Evolutionary conservation across 768 basidiomycete genomes (phyloP), one percentile per base, ranked within the genome.

Genomic region (Hericium alpestre): DNA sequence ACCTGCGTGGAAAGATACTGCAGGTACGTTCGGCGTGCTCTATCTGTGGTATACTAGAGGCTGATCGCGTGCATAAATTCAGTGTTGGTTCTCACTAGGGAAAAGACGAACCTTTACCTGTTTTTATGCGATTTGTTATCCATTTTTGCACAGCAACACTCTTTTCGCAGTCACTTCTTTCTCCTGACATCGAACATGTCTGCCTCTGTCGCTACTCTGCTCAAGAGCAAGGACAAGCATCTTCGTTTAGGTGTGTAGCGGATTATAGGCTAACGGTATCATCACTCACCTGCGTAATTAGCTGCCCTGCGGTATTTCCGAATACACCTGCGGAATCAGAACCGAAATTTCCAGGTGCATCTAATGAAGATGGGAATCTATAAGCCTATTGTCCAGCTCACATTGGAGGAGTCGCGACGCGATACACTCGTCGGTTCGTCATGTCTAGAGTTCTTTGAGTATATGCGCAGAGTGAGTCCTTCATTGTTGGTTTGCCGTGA

Each of bases 361-460:
- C 74, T 97, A 56, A 81, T 86, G 68, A 94, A 95, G 73, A 77
- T 88, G 61, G 91, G 94, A 65, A 74, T 93, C 25, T 73, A 97
- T 61, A 79, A 82, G 61, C 88, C 93, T 2, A 82, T 97, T 55
- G 73, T 97, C 56, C 86, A 91, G 59, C 73, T 96, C 58, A 86
- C 91, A n/a, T 66, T 86, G 27, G 80, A 81, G 59, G 94, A 96
- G 70, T 87, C 88, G 38, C 74, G 78, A 54, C 78, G 90, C 57
- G 96, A 99, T 69, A 99, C 94, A 71, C 78, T 99, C 59, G 74
- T 99, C 55, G 90, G 87, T 64, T 93, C 93, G 64, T 91, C 93
- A 40, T 97, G 93, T 75, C 87, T 96, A 69, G 96, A 98, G 69
- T 88, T 90, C 61, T 93, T 98, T 65, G 96, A 99, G 64, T 79